Percentiles rank a stretch among this genome's conserved stretches.
phyloP scores from a whole-genome alignment of 192 early-diverging fungal species.

The Obelidium mucronatum region DNA sequence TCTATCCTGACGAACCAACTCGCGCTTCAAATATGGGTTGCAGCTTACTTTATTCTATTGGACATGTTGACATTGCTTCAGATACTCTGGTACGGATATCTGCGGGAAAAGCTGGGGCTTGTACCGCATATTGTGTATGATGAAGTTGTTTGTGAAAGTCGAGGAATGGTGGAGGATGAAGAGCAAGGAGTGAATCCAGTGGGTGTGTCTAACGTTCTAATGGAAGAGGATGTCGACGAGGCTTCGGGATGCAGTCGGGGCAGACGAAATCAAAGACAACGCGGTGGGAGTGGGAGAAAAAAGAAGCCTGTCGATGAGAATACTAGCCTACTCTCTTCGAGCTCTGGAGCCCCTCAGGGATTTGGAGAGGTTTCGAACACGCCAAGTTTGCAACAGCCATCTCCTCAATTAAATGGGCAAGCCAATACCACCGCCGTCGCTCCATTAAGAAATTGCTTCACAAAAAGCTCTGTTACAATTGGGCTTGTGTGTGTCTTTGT shows the following conservation, averaged over 20 bases:
- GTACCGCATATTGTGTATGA: background rate
- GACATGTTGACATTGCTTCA: conserved; percentile 51
- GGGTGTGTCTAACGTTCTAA: too few relatives aligned
- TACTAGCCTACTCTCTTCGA: background rate
- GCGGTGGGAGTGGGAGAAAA: background rate
- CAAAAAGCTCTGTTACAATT: conserved; percentile 2
- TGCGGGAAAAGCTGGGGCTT: conserved; percentile 20
- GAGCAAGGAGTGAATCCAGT: background rate
- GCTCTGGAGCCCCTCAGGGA: too few relatives aligned
- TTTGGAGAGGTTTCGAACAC: too few relatives aligned
- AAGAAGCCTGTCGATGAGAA: background rate
- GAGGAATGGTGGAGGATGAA: background rate
- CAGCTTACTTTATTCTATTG: conserved; percentile 49
- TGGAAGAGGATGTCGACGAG: background rate
- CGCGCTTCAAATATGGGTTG: conserved; percentile 45
- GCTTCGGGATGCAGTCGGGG: background rate
- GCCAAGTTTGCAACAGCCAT: too few relatives aligned
- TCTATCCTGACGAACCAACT: conserved; percentile 58
- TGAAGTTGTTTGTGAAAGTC: conserved; percentile 9
- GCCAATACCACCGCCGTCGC: too few relatives aligned
- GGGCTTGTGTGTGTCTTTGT: conserved; percentile 7
- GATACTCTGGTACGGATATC: conserved; percentile 48
- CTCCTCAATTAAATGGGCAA: too few relatives aligned
- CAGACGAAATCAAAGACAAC: background rate
- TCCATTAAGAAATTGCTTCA: conserved; percentile 4